Conservation (phyloP, 768 basidiomycete genomes). For the Lentinus tigrinus region DNA sequence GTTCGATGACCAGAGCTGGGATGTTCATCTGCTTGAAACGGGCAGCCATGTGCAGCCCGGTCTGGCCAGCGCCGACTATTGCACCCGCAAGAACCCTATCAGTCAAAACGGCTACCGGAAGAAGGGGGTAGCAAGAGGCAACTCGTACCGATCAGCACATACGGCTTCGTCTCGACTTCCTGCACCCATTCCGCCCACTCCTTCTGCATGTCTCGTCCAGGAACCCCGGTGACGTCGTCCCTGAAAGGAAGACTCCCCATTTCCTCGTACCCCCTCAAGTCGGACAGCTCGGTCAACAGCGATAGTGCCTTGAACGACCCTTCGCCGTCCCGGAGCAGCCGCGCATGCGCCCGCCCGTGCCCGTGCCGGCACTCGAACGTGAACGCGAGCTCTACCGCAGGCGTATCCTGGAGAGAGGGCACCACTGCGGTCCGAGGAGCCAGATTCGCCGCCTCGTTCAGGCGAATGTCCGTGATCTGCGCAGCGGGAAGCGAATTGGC, state of each 20-base stretch:
- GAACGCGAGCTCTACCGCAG: slow-evolving; percentile 37
- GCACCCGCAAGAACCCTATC: not conserved
- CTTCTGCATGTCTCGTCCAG: slow-evolving; percentile 33
- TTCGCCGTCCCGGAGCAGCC: slow-evolving; percentile 26
- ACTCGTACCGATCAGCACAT: slow-evolving; percentile 37
- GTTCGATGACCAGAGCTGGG: slow-evolving; percentile 55
- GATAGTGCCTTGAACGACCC: slow-evolving; percentile 36
- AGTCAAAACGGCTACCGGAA: not conserved
- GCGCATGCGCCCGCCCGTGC: slow-evolving; percentile 35
- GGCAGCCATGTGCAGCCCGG: slow-evolving; percentile 64
- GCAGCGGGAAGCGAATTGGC: slow-evolving; percentile 20
- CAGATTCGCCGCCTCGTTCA: slow-evolving; percentile 27
- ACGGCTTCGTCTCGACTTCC: slow-evolving; percentile 38
- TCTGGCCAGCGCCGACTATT: slow-evolving; percentile 62
- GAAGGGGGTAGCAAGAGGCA: not conserved
- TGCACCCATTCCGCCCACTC: slow-evolving; percentile 31
- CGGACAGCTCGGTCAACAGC: slow-evolving; percentile 32
- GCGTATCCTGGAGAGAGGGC: slow-evolving; percentile 14
- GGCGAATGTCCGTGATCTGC: slow-evolving; percentile 26
- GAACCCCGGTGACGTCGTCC: slow-evolving; percentile 36
- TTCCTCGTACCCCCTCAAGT: slow-evolving; percentile 37
- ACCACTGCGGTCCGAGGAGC: slow-evolving; percentile 6
- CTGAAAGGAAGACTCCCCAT: slow-evolving; percentile 28
- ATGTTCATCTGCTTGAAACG: slow-evolving; percentile 58
- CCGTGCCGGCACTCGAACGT: slow-evolving; percentile 34